Percentiles rank a stretch among this genome's conserved stretches.
Conservation (phyloP, 495 filamentous ascomycete genomes). For the Xylaria bambusicola region DNA sequence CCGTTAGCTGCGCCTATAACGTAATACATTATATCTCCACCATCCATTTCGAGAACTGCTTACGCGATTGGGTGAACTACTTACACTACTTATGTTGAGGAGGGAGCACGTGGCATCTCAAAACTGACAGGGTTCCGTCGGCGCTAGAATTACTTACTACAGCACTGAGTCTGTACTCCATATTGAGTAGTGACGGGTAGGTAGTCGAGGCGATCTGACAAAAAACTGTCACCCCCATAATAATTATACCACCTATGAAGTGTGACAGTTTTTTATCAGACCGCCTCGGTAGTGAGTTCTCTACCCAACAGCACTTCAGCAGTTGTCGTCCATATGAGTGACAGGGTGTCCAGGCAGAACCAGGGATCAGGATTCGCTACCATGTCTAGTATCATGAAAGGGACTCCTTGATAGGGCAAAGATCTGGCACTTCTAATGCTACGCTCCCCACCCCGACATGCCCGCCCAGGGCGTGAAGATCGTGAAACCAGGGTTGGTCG, state of each 20-base stretch:
- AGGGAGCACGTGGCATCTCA: too few species aligned
- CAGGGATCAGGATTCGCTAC: constrained; percentile 2
- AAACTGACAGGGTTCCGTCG: too few species aligned
- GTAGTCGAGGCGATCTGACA: neutral
- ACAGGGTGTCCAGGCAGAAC: neutral
- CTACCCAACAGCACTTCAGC: too few species aligned
- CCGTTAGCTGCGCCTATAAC: too few species aligned
- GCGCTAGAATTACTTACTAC: too few species aligned
- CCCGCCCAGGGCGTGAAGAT: too few species aligned
- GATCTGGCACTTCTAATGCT: constrained; percentile 3
- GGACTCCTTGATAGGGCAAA: constrained; percentile 1
- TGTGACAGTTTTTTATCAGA: too few species aligned
- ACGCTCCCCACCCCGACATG: neutral
- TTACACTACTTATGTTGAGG: neutral
- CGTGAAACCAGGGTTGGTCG: constrained; percentile 4
- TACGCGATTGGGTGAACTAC: neutral
- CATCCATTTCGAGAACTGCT: neutral
- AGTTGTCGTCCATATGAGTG: too few species aligned
- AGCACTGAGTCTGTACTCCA: too few species aligned
- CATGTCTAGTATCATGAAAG: neutral
- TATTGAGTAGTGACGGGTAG: too few species aligned
- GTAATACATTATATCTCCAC: too few species aligned
- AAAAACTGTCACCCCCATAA: neutral
- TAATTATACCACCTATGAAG: constrained; percentile 3
- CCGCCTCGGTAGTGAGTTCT: too few species aligned